These are phyloP conservation scores for Saksenaea oblongispora DNA, from an alignment of 371 early-diverging fungal genomes.

Conservation along the genomic window DNA sequence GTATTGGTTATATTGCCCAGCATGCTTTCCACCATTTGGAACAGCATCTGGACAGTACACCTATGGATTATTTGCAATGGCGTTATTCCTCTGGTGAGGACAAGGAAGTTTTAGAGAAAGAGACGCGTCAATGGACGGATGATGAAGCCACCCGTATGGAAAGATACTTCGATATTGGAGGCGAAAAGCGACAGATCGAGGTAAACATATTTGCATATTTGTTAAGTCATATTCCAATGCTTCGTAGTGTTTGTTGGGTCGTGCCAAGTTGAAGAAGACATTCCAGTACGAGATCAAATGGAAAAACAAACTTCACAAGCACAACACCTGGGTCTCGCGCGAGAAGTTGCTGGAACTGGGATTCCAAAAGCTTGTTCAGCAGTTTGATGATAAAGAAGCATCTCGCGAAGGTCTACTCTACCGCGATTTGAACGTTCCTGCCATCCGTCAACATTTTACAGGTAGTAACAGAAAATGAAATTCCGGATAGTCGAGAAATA, in stretches of 20 bases:
- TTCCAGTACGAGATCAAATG: constrained; percentile 87
- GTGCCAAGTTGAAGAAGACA: constrained; percentile 79
- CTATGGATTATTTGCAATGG: constrained; percentile 84
- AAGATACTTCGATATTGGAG: constrained; percentile 54
- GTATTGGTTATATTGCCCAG: constrained; percentile 88
- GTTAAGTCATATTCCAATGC: background rate
- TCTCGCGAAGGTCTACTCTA: constrained; percentile 75
- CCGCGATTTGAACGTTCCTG: constrained; percentile 66
- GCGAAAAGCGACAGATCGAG: constrained; percentile 63
- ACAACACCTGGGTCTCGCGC: constrained; percentile 74
- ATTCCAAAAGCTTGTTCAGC: constrained; percentile 74
- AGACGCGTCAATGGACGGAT: constrained; percentile 66
- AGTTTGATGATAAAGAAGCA: constrained; percentile 81
- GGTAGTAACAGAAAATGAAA: constrained; percentile 9
- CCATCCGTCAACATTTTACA: constrained; percentile 67
- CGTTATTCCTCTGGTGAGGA: constrained; percentile 81
- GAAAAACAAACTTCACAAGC: constrained; percentile 65
- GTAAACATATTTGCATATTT: constrained; percentile 10
- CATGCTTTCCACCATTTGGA: constrained; percentile 89
- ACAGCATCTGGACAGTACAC: constrained; percentile 79
- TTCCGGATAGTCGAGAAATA: background rate
- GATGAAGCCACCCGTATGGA: constrained; percentile 73
- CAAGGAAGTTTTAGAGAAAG: constrained; percentile 77
- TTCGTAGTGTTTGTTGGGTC: constrained; percentile 58
- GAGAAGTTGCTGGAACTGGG: constrained; percentile 73